Evolutionary conservation across 805 yeast genomes (phyloP).

Genomic region (Deakozyma indianensis): DNA sequence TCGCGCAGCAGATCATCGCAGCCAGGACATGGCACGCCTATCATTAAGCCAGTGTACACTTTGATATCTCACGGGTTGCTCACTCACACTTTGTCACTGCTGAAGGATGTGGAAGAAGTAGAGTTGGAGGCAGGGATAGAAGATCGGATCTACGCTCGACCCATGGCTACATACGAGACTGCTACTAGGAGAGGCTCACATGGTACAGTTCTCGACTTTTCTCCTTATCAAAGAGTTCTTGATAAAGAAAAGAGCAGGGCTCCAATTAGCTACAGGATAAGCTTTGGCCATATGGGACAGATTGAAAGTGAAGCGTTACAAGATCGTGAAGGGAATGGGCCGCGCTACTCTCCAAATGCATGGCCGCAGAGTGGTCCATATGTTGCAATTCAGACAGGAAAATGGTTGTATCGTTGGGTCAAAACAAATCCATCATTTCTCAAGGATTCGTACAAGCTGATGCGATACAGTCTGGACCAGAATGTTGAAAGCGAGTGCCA

Average conservation of each 20-base stretch:
- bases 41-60: constrained; percentile 8
- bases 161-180: constrained; percentile 13
- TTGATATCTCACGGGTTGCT: constrained; percentile 13
- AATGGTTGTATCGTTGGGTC: constrained; percentile 5
- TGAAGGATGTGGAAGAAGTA: constrained; percentile 6
- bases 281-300: constrained; percentile 1
- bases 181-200: constrained; percentile 8
- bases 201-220: constrained; percentile 11
- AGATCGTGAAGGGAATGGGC: background rate
- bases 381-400: constrained; percentile 3
- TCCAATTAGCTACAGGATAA: constrained; percentile 11
- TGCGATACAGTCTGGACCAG: constrained; percentile 8
- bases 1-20: constrained; percentile 2
- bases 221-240: constrained; percentile 8
- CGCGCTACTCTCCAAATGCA: background rate
- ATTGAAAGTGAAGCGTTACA: too few species aligned
- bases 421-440: constrained; percentile 7
- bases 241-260: constrained; percentile 6
- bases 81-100: constrained; percentile 15
- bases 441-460: constrained; percentile 8
- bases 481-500: background rate
- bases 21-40: background rate
- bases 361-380: background rate
- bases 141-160: constrained; percentile 8
- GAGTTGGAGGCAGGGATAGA: background rate